Evolutionary conservation across 257 asterid genomes (phyloP).

Genomic region (Gentiana dahurica): DNA sequence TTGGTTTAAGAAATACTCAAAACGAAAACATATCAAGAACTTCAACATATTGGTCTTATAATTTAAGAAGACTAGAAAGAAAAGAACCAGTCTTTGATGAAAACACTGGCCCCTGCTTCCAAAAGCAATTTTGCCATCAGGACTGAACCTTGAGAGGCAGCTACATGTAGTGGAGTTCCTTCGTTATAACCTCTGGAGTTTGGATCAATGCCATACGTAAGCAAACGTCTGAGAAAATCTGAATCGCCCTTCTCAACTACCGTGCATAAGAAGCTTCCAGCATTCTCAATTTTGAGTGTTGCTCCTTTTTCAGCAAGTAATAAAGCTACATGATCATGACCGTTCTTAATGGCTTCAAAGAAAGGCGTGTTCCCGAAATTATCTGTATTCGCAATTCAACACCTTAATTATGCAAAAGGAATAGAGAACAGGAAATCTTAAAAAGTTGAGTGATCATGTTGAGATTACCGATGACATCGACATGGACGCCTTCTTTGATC

Average conservation of each 20-base stretch:
- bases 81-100: slow-evolving; percentile 47
- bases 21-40: not conserved
- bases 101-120: slow-evolving; percentile 55
- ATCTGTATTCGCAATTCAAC: slow-evolving; percentile 21
- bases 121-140: slow-evolving; percentile 29
- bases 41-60: not conserved
- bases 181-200: slow-evolving; percentile 57
- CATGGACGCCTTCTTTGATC: slow-evolving; percentile 30
- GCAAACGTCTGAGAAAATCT: slow-evolving; percentile 30
- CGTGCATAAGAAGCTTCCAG: slow-evolving; percentile 45
- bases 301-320: slow-evolving; percentile 48
- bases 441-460: not conserved
- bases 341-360: slow-evolving; percentile 54
- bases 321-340: slow-evolving; percentile 40
- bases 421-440: not conserved
- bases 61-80: not conserved
- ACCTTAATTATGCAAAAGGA: not conserved
- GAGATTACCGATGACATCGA: slow-evolving; percentile 36
- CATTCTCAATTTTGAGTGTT: slow-evolving; percentile 24
- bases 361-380: slow-evolving; percentile 43
- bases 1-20: not conserved
- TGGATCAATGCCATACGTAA: slow-evolving; percentile 49
- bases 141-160: slow-evolving; percentile 59
- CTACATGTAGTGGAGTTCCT: slow-evolving; percentile 60
- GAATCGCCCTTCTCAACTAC: slow-evolving; percentile 42